Conservation (phyloP, 1,284 basidiomycete genomes). For the Chalciporus sp. region DNA sequence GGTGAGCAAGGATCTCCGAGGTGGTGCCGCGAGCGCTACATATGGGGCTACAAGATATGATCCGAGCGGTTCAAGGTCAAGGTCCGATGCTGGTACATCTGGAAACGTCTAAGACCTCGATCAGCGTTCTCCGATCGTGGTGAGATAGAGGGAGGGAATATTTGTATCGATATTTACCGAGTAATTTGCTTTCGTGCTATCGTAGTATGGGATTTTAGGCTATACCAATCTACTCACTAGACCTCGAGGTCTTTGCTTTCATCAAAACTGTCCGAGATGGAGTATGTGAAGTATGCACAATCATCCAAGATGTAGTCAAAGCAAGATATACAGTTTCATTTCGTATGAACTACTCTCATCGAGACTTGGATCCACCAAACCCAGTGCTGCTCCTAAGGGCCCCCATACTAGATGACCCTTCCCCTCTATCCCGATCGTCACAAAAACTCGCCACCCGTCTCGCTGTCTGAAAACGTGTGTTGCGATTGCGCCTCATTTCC, state of each 20-base stretch:
- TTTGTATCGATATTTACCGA: slow-evolving; percentile 17
- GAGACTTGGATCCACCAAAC: slow-evolving; percentile 67
- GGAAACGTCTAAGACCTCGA: slow-evolving; percentile 6
- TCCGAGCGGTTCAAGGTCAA: slow-evolving; percentile 8
- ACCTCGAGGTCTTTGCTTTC: not conserved
- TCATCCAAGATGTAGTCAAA: not conserved
- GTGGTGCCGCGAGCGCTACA: slow-evolving; percentile 28
- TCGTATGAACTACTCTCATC: slow-evolving; percentile 30
- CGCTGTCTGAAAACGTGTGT: slow-evolving; percentile 20
- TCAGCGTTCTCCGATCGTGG: not conserved
- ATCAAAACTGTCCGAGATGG: not conserved
- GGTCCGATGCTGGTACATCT: slow-evolving; percentile 9
- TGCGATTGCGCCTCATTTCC: slow-evolving; percentile 44
- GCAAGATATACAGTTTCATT: slow-evolving; percentile 1
- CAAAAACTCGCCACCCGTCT: slow-evolving; percentile 34
- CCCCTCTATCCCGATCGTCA: slow-evolving; percentile 56
- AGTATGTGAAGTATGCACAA: not conserved
- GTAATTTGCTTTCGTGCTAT: slow-evolving; percentile 15
- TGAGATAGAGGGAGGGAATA: slow-evolving; percentile 2
- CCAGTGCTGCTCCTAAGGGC: slow-evolving; percentile 69
- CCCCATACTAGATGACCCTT: slow-evolving; percentile 69
- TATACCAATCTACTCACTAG: not conserved
- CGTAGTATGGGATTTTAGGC: not conserved
- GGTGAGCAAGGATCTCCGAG: slow-evolving; percentile 54
- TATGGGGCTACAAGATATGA: slow-evolving; percentile 18